phyloP scores from a whole-genome alignment of 139 green algal genomes.

The Pleodorina starrii region DNA sequence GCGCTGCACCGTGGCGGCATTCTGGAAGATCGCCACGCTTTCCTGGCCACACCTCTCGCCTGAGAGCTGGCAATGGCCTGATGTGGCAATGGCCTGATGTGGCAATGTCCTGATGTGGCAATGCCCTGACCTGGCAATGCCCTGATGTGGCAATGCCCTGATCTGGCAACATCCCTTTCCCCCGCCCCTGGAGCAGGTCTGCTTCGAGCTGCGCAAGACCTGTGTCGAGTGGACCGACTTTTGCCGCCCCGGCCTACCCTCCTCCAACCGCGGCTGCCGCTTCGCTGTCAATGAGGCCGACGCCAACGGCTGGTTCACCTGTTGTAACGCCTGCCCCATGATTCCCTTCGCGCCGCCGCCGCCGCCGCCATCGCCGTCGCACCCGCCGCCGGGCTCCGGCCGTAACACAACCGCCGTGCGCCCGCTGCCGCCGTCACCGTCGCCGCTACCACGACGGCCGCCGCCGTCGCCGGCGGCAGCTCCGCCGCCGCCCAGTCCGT shows the following conservation, averaged over 20 bases:
- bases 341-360: background rate
- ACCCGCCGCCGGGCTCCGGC: no score
- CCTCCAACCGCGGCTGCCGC: background rate
- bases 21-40: background rate
- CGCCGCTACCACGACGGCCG: background rate
- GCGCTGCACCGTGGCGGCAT: background rate
- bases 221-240: background rate
- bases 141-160: background rate
- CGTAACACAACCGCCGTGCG: background rate
- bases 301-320: background rate
- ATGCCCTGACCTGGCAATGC: background rate
- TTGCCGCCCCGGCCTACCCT: background rate
- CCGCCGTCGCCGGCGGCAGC: background rate
- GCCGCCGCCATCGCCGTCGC: background rate
- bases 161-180: background rate
- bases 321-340: background rate
- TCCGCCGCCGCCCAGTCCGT: background rate
- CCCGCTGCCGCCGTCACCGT: background rate
- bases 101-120: no score
- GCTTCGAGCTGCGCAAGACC: background rate
- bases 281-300: slow-evolving; percentile 1
- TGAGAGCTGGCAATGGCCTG: no score
- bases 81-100: background rate
- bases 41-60: no score
- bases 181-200: background rate